Evolutionary conservation across 2,329 filamentous ascomycete species (phyloP), one percentile per base, ranked within the genome.

Genomic region (Penicillium freii): DNA sequence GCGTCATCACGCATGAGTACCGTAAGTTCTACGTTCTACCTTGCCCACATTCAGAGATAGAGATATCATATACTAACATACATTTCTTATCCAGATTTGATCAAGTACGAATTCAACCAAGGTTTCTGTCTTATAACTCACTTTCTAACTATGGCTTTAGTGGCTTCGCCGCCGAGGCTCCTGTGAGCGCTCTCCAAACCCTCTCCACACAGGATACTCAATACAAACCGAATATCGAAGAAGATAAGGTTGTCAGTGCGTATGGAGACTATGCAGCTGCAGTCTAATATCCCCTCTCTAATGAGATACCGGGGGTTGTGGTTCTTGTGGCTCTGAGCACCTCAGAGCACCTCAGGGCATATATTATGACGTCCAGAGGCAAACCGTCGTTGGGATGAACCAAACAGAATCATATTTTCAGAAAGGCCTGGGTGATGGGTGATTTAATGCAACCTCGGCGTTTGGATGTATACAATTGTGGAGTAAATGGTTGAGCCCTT

Each of bases 1-100:
- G 90, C 39, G 76, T 84, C 49, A 91, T 96, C 66, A 94, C 89
- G 23, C 91, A 95, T 77, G 84, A 87, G 69, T 94, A 91, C 74
- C 85, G 88, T 91, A 82, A 71, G 86, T 75, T 36, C 38, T 31
- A 19, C 38, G 86, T 75, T 38, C 43, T 34, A 15, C 40, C 40
- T 38, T 44, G 10, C 29, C 10, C n/a, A 31, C 7, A 15, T 21
- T 7, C 25, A 47, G n/a, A 40, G 45, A 27, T 36, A 5, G 23
- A 33, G n/a, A 34, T 33, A 7, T 19, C 27, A 42, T 27, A 45
- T 43, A 31, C 63, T 69, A 51, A 64, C 53, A 7, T 40, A 25
- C 15, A 25, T 54, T n/a, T 34, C 34, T 38, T 51, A 25, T 58
- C 34, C 56, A 79, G 75, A 70, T 51, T 59, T 78, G 19, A 72